Evolutionary conservation across 441 rosid genomes (phyloP).

Genomic region (Isatis lusitanica): DNA sequence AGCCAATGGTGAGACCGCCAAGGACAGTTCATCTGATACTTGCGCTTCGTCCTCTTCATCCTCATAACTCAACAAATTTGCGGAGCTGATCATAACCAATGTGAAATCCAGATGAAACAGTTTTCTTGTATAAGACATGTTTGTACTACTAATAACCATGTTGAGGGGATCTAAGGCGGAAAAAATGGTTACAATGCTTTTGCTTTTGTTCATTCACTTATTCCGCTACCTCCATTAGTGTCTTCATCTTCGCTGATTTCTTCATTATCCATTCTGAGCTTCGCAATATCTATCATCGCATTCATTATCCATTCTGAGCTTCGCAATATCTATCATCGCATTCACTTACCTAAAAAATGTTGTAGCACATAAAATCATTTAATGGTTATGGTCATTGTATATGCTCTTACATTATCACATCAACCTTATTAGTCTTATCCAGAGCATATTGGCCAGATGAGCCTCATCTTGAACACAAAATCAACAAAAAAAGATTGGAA

Average conservation of each 20-base stretch:
- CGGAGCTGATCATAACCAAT: conserved; percentile 11
- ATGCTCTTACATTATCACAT: too few relatives aligned
- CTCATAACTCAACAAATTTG: neutral
- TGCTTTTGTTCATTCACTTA: conserved; percentile 38
- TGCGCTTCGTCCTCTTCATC: conserved; percentile 43
- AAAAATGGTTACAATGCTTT: neutral
- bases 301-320: conserved; percentile 61
- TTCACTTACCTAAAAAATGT: conserved; percentile 70
- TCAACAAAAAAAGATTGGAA: too few relatives aligned
- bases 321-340: conserved; percentile 51
- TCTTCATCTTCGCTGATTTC: conserved; percentile 60
- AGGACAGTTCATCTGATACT: conserved; percentile 44
- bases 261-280: conserved; percentile 58
- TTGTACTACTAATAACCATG: conserved; percentile 26
- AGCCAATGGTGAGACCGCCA: conserved; percentile 43
- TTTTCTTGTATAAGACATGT: conserved; percentile 9
- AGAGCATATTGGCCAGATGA: too few relatives aligned
- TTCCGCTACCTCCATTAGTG: conserved; percentile 46
- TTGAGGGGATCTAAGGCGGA: neutral
- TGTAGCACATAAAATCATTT: too few relatives aligned
- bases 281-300: conserved; percentile 51
- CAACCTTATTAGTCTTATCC: too few relatives aligned
- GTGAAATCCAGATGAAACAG: conserved; percentile 7
- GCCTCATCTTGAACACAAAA: too few relatives aligned
- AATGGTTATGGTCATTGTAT: too few relatives aligned